Conservation (phyloP, 345 rosid genomes). For the Gossypium mustelinum region DNA sequence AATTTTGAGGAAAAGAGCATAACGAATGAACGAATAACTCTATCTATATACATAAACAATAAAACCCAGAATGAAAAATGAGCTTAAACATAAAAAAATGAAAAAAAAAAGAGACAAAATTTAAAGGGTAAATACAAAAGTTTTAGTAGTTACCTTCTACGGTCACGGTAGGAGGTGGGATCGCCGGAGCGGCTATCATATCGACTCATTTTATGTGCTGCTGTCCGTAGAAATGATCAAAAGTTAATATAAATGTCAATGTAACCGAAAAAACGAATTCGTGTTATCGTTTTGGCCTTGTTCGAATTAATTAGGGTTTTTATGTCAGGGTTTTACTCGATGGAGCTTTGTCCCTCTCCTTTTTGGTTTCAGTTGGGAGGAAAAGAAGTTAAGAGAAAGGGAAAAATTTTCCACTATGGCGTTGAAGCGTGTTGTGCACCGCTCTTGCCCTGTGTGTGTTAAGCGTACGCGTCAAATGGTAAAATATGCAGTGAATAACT, state of each 20-base stretch:
- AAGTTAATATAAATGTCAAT: neutral
- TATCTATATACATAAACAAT: too few species aligned
- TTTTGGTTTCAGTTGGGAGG: conserved; percentile 16
- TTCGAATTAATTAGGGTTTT: conserved; percentile 19
- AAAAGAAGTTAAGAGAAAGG: neutral
- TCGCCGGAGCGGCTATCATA: too few species aligned
- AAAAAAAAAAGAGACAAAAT: too few species aligned
- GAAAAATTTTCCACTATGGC: neutral
- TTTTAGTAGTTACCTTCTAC: too few species aligned
- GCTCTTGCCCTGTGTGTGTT: neutral
- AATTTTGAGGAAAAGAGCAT: too few species aligned
- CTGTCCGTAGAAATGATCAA: conserved; percentile 10
- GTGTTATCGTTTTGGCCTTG: neutral
- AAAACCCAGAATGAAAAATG: too few species aligned
- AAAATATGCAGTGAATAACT: neutral
- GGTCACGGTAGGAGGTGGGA: too few species aligned
- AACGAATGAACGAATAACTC: too few species aligned
- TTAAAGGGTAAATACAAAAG: too few species aligned
- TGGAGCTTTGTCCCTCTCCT: too few species aligned
- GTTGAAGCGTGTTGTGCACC: neutral
- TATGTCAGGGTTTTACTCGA: conserved; percentile 22
- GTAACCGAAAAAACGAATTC: neutral
- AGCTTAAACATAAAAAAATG: too few species aligned
- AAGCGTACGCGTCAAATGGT: neutral
- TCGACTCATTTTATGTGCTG: conserved; percentile 25